These are phyloP conservation scores for Cladosporium sp. DNA, from an alignment of 2,329 filamentous ascomycete species.

Conservation along the genomic window DNA sequence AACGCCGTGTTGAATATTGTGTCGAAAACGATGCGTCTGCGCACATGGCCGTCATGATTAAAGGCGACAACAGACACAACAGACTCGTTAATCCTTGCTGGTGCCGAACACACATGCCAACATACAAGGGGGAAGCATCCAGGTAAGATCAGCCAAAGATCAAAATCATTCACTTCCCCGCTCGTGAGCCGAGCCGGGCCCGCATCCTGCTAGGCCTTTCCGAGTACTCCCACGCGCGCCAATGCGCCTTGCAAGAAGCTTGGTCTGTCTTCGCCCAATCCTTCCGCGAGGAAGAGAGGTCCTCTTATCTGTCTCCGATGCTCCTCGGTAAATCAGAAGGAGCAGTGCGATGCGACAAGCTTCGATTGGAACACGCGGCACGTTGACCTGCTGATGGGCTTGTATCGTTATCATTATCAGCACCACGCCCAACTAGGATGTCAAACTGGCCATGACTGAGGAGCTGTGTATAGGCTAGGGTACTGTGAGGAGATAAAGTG, in stretches of 20 bases:
- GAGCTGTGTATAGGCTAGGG: neutral
- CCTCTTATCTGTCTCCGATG: conserved; percentile 12
- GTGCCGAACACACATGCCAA: neutral
- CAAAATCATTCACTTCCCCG: conserved; percentile 10
- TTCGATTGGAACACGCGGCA: neutral
- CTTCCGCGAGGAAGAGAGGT: neutral
- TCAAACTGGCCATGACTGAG: neutral
- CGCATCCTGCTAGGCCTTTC: neutral
- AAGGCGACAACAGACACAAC: no score
- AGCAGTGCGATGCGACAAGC: conserved; percentile 13
- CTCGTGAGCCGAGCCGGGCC: neutral
- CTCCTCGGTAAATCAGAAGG: neutral
- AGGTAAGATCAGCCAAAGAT: no score
- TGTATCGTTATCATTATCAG: conserved; percentile 5
- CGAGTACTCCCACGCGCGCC: neutral
- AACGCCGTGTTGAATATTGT: no score
- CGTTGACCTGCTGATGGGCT: conserved; percentile 5
- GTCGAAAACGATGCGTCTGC: neutral
- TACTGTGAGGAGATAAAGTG: neutral
- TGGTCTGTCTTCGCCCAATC: neutral
- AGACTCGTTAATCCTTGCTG: neutral
- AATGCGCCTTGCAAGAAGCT: neutral
- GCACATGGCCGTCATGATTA: neutral
- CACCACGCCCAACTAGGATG: conserved; percentile 1
- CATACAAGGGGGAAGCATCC: neutral